Base-by-base conservation (phyloP, 208 protist species). In the Chromosphaera perkinsii region DNA sequence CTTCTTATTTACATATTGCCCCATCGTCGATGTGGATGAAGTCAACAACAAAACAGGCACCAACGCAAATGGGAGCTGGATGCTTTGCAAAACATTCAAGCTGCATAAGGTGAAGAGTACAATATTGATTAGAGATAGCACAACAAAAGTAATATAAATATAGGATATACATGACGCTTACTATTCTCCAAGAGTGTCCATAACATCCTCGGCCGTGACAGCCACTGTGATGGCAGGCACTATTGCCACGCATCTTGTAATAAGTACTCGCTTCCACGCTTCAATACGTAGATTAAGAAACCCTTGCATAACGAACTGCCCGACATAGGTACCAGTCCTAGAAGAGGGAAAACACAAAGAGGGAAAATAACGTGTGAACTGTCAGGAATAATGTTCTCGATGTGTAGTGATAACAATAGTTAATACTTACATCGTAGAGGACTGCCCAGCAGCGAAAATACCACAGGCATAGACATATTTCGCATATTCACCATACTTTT, bases 291-390 rank as follows among this genome's bases (percentile, higher is more conserved):
- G 31, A 1, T 85, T 58, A 10, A 82, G 35, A n/a, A 81, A 81
- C 42, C 77, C 84, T 33, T 86, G 37, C 84, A 88, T 88, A 26
- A 88, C 78, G 54, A 79, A 87, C 59, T 88, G 84, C 49, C 84
- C 84, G n/a, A 80, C 65, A 56, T 83, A 85, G 5, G 82, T 87
- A 35, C 80, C 81, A n/a, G n/a, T n/a, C n/a, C n/a, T n/a, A n/a
- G n/a, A n/a, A n/a, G n/a, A n/a, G n/a, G n/a, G n/a, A n/a, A n/a
- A n/a, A n/a, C n/a, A n/a, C n/a, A n/a, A n/a, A n/a, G n/a, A n/a
- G n/a, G n/a, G n/a, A n/a, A n/a, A n/a, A n/a, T n/a, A n/a, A n/a
- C n/a, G n/a, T n/a, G n/a, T n/a, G n/a, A n/a, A n/a, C n/a, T n/a
- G n/a, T n/a, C n/a, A n/a, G n/a, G n/a, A n/a, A n/a, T n/a, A n/a